Percentiles rank a stretch among this genome's conserved stretches.
These are phyloP conservation scores for Mycena amicta DNA, from an alignment of 768 basidiomycete genomes.

Conservation along the genomic window DNA sequence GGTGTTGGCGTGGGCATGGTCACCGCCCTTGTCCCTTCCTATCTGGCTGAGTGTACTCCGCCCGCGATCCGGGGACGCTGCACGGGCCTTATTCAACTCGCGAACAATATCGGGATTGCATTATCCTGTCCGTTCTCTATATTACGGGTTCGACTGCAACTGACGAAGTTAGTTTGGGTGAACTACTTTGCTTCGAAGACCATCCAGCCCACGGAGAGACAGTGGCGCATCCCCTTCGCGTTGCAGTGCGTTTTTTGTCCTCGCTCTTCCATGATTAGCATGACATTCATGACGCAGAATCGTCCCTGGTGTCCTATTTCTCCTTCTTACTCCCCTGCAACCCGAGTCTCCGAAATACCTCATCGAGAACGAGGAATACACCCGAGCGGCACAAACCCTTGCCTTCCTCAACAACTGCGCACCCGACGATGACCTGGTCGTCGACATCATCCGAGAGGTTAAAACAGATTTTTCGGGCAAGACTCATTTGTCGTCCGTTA, in stretches of 20 bases:
- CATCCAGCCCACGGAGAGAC: constrained; percentile 39
- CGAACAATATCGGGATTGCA: constrained; percentile 40
- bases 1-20: constrained; percentile 65
- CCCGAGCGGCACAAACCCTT: constrained; percentile 41
- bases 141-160: neutral
- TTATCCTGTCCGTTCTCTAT: constrained; percentile 34
- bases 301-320: constrained; percentile 53
- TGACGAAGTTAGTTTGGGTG: constrained; percentile 42
- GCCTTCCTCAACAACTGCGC: constrained; percentile 37
- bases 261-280: neutral
- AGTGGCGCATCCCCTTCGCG: constrained; percentile 57
- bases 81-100: constrained; percentile 45
- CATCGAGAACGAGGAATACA: constrained; percentile 46
- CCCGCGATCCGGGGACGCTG: constrained; percentile 51
- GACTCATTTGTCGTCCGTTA: constrained; percentile 33
- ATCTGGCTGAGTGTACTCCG: constrained; percentile 54
- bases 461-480: constrained; percentile 50
- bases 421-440: constrained; percentile 37
- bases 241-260: constrained; percentile 40
- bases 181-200: constrained; percentile 46
- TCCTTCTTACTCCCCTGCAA: constrained; percentile 47
- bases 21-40: constrained; percentile 51
- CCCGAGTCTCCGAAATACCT: constrained; percentile 63
- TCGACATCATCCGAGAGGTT: constrained; percentile 46
- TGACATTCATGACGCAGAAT: constrained; percentile 28